Base-by-base conservation (phyloP, 805 yeast genomes). In the Kazachstania viticola region DNA sequence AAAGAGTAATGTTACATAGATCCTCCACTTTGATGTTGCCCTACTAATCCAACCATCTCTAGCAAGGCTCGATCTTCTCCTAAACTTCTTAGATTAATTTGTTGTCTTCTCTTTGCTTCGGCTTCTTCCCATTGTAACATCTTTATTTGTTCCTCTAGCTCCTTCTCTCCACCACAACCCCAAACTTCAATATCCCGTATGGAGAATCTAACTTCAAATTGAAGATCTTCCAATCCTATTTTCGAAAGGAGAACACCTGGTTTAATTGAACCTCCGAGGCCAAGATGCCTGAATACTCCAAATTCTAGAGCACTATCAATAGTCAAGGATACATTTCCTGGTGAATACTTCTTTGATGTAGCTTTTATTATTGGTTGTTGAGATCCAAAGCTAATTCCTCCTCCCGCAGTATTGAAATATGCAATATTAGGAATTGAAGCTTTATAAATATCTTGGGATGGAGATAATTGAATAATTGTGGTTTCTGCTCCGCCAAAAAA, bases 71-170 rank as follows among this genome's bases (percentile, higher is more conserved):
- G 58, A 32, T 84, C 95, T 45, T 87, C 96, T 2, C 81, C 80
- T 42, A 79, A 49, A 35, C 68, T 70, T 32, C 69, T 65, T 21
- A 76, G 42, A 46, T 85, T 83, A 3, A 85, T 69, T 18, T 71
- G 65, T 45, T 78, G 79, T 32, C 96, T 64, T 23, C 84, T 76
- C 43, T 74, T 69, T 0, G 94, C 94, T 50, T 84, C 95, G 30
- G 73, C 64, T 48, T 78, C 79, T 49, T 88, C 96, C 95, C 95
- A 85, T 44, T 78, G 85, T 91, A 94, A 80, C 37, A 70, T 69
- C 45, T 70, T 72, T 28, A 67, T 62, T 56, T 87, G 95, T 39
- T 79, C 87, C 19, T 69, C 77, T 29, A 85, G 58, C 42, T 83
- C 94, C 37, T 75, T 72, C 8, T 70, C 73, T 6, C 82, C 73